A percentile compares a stretch with the other conserved stretches of the same genome.
Conservation (phyloP, 2,329 filamentous ascomycete genomes). For the Fusarium liriodendri region DNA sequence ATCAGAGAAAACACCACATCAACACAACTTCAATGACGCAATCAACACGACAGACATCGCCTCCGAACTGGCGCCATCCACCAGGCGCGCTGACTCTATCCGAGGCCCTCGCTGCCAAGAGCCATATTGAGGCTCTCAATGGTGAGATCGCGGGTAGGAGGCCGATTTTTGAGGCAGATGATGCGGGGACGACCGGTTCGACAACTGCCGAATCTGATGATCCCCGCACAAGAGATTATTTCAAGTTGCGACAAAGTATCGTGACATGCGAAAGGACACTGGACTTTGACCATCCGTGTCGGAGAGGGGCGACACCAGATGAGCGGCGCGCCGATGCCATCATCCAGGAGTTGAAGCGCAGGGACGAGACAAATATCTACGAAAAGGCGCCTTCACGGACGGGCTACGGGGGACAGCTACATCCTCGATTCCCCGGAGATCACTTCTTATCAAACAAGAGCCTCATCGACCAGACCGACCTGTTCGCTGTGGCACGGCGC, state of each 20-base stretch:
- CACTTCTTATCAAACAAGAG: conserved; percentile 69
- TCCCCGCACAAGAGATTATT: conserved; percentile 44
- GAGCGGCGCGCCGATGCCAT: conserved; percentile 55
- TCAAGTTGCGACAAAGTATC: conserved; percentile 45
- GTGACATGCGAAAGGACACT: conserved; percentile 49
- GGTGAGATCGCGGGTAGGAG: conserved; percentile 29
- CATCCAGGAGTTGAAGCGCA: conserved; percentile 50
- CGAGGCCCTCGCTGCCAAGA: conserved; percentile 39
- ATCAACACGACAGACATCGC: conserved; percentile 19
- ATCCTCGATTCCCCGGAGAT: conserved; percentile 61
- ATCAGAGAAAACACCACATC: conserved; percentile 15
- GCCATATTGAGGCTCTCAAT: conserved; percentile 43
- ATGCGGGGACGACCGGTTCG: not conserved
- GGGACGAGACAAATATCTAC: conserved; percentile 54
- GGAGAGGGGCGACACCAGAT: conserved; percentile 43
- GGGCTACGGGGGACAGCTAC: conserved; percentile 58
- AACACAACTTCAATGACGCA: conserved; percentile 21
- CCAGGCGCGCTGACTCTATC: not conserved
- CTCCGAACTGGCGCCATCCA: conserved; percentile 9
- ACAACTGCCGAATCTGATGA: conserved; percentile 9
- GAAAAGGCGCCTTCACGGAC: conserved; percentile 41
- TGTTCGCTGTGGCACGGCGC: conserved; percentile 66
- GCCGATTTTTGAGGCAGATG: not conserved
- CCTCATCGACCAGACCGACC: conserved; percentile 64
- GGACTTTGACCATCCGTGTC: conserved; percentile 55